Conservation (phyloP, 768 basidiomycete species). For the Boletellus emodensis region DNA sequence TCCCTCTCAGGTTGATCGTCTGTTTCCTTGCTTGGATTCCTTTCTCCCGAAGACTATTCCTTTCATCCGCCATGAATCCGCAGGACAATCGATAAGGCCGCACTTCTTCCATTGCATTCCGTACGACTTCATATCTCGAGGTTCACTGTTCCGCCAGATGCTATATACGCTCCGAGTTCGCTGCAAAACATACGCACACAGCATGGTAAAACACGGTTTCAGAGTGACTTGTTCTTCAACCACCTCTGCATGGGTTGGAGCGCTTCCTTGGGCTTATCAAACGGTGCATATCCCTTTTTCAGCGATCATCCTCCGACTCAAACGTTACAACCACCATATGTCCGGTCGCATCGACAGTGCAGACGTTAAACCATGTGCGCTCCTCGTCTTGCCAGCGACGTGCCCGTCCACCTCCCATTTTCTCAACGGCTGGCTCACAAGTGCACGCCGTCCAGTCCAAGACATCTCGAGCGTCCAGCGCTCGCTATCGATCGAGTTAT, state of each 20-base stretch:
- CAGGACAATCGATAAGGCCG: neutral
- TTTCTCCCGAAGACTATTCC: neutral
- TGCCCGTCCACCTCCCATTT: constrained; percentile 54
- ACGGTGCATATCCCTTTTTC: constrained; percentile 40
- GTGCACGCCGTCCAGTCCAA: constrained; percentile 58
- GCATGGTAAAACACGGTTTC: neutral
- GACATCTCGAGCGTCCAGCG: constrained; percentile 63
- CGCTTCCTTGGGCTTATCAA: constrained; percentile 53
- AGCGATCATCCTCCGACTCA: neutral
- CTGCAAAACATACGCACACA: neutral
- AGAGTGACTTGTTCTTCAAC: constrained; percentile 28
- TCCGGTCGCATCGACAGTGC: constrained; percentile 63
- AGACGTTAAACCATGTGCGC: constrained; percentile 54
- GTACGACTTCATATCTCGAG: neutral
- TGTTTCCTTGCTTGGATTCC: constrained; percentile 11
- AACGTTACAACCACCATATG: constrained; percentile 50
- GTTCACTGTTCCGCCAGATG: neutral
- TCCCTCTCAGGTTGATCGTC: neutral
- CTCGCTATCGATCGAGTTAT: constrained; percentile 75
- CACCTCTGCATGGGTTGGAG: constrained; percentile 46
- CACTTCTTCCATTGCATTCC: neutral
- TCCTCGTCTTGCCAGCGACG: constrained; percentile 51
- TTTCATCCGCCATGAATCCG: neutral
- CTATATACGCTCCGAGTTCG: neutral
- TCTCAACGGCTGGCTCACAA: constrained; percentile 41